Evolutionary conservation across 768 basidiomycete species (phyloP).

Genomic region (Boletus tomentosulus): DNA sequence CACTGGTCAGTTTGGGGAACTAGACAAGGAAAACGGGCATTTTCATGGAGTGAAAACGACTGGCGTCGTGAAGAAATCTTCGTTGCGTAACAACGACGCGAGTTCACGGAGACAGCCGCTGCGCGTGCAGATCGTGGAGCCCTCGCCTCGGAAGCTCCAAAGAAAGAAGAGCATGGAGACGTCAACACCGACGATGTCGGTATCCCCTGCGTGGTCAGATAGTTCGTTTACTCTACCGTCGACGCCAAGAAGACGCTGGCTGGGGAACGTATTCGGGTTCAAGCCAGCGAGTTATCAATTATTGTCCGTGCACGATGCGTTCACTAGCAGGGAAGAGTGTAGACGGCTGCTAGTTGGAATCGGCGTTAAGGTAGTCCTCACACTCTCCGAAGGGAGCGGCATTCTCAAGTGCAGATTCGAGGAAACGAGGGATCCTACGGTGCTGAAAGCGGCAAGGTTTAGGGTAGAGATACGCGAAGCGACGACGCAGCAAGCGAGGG

Average conservation of each 20-base stretch:
- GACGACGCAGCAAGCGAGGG: conserved; percentile 37
- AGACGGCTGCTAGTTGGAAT: conserved; percentile 66
- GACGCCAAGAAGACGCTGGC: conserved; percentile 65
- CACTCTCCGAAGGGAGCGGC: conserved; percentile 58
- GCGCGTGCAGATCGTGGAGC: conserved; percentile 54
- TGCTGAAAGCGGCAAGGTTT: conserved; percentile 73
- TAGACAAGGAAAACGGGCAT: conserved; percentile 58
- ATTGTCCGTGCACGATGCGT: conserved; percentile 52
- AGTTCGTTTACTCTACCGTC: conserved; percentile 42
- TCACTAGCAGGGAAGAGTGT: conserved; percentile 71
- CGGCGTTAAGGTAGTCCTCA: conserved; percentile 64
- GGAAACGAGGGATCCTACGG: conserved; percentile 54
- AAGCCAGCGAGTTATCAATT: conserved; percentile 61
- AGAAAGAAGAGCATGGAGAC: conserved; percentile 19
- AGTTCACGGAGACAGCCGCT: conserved; percentile 17
- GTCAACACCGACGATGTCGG: conserved; percentile 14
- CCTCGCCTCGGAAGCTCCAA: conserved; percentile 37
- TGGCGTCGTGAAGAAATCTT: conserved; percentile 40
- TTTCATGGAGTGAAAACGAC: conserved; percentile 2
- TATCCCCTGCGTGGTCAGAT: conserved; percentile 44
- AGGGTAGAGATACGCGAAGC: conserved; percentile 66
- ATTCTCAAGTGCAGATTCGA: conserved; percentile 75
- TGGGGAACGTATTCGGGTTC: conserved; percentile 85
- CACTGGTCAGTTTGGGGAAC: conserved; percentile 16
- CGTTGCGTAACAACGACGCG: conserved; percentile 34